A percentile compares a stretch with the other conserved stretches of the same genome.
These are phyloP conservation scores for Termitomyces sp. DNA, from an alignment of 768 basidiomycete species.

Conservation along the genomic window DNA sequence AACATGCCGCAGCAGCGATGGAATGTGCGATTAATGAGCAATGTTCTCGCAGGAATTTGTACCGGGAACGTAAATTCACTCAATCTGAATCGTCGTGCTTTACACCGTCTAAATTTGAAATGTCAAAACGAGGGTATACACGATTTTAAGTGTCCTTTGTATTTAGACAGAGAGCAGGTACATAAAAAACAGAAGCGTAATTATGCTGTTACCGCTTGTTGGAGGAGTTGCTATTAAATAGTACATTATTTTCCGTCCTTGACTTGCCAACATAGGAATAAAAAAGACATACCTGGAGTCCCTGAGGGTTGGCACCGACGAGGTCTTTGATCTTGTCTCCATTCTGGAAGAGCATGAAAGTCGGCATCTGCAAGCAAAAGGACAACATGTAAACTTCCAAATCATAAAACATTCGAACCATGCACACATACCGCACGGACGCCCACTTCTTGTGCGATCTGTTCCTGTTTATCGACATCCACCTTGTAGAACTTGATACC, in stretches of 20 bases:
- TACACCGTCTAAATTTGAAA: not conserved
- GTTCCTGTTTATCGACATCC: conserved; percentile 56
- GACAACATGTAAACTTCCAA: not conserved
- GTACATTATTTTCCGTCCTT: not conserved
- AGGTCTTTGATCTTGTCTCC: conserved; percentile 30
- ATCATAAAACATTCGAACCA: not conserved
- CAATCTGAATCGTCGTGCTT: not conserved
- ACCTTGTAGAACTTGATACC: conserved; percentile 65
- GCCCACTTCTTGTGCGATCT: conserved; percentile 48
- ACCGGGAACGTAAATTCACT: not conserved
- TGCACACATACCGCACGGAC: conserved; percentile 9
- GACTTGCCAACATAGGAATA: too few species aligned
- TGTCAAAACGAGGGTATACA: not conserved
- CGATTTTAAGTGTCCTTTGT: not conserved
- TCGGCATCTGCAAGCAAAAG: conserved; percentile 21
- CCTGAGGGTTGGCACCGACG: conserved; percentile 43
- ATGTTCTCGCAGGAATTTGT: not conserved
- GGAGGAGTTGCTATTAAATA: not conserved
- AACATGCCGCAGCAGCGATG: too few species aligned
- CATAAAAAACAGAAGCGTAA: not conserved
- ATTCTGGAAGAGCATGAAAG: conserved; percentile 32
- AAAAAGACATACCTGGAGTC: conserved; percentile 33
- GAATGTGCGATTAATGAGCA: too few species aligned
- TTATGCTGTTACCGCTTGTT: not conserved
- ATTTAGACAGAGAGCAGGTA: not conserved